Conservation (phyloP, 345 rosid genomes). For the Aurinia saxatilis region DNA sequence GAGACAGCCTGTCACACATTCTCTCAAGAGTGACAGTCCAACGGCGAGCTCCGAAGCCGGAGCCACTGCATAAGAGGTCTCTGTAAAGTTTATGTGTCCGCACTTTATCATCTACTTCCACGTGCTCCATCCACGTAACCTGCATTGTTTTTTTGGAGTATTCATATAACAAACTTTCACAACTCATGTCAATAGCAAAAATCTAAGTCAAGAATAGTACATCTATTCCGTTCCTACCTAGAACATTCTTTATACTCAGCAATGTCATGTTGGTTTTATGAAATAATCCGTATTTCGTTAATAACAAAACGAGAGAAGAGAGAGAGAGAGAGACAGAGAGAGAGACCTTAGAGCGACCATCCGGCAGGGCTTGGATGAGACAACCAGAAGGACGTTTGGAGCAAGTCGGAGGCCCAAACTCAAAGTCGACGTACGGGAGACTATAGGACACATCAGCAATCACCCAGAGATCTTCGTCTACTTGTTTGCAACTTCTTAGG, state of each 20-base stretch:
- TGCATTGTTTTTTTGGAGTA: constrained; percentile 5
- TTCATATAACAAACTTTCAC: no score
- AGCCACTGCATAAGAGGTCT: constrained; percentile 38
- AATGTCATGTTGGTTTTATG: no score
- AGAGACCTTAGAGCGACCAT: constrained; percentile 50
- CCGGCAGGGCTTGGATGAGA: constrained; percentile 55
- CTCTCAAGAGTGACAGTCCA: constrained; percentile 55
- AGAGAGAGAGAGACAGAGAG: neutral
- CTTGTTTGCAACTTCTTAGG: constrained; percentile 52
- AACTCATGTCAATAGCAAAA: no score
- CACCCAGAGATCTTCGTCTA: constrained; percentile 51
- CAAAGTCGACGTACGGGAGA: constrained; percentile 12
- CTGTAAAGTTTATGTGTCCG: constrained; percentile 54
- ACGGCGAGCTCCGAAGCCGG: constrained; percentile 63
- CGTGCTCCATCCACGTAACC: constrained; percentile 89
- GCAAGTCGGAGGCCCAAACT: neutral
- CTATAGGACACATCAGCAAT: constrained; percentile 55
- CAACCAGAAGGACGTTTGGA: constrained; percentile 86
- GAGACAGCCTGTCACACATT: constrained; percentile 49
- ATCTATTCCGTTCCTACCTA: no score
- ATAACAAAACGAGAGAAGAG: no score
- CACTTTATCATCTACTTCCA: constrained; percentile 51
- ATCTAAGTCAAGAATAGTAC: neutral
- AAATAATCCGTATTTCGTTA: no score
- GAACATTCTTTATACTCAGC: no score